phyloP scores from a whole-genome alignment of 352 stramenopile species.

The Phytophthora fragariaefolia region DNA sequence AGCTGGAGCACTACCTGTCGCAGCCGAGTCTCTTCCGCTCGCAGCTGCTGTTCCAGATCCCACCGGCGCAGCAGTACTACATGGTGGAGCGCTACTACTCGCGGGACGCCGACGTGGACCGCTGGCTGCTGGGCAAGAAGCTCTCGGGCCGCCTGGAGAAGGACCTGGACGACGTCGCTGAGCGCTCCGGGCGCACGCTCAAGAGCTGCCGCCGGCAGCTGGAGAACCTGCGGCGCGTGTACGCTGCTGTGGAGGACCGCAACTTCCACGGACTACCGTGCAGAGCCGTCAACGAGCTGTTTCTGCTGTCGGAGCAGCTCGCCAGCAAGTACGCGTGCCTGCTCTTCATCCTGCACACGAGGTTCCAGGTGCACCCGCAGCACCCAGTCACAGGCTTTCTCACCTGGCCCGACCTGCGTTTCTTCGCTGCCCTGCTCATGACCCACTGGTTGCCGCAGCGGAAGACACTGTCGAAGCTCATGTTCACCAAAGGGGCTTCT shows the following conservation, averaged over 20 bases:
- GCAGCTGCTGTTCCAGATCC: conserved; percentile 86
- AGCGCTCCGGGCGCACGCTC: conserved; percentile 65
- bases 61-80: conserved; percentile 75
- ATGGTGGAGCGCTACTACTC: conserved; percentile 87
- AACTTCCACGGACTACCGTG: conserved; percentile 76
- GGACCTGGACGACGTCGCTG: conserved; percentile 86
- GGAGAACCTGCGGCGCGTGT: conserved; percentile 83
- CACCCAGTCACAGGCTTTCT: conserved; percentile 64
- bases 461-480: conserved; percentile 44
- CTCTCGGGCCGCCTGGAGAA: conserved; percentile 85
- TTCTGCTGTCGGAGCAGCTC: conserved; percentile 75
- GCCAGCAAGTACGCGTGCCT: conserved; percentile 82
- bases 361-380: conserved; percentile 77
- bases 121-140: conserved; percentile 83
- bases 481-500: conserved; percentile 14
- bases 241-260: conserved; percentile 73
- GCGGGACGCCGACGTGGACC: conserved; percentile 70
- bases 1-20: conserved; percentile 85
- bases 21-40: conserved; percentile 81
- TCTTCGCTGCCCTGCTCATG: conserved; percentile 76
- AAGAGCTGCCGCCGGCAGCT: conserved; percentile 83
- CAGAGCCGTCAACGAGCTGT: conserved; percentile 58
- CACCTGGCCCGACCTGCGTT: conserved; percentile 72
- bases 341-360: conserved; percentile 79
- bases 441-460: conserved; percentile 78